These are phyloP conservation scores for Cystobasidiaceae sp. DNA, from an alignment of 1,284 basidiomycete species.

Conservation along the genomic window DNA sequence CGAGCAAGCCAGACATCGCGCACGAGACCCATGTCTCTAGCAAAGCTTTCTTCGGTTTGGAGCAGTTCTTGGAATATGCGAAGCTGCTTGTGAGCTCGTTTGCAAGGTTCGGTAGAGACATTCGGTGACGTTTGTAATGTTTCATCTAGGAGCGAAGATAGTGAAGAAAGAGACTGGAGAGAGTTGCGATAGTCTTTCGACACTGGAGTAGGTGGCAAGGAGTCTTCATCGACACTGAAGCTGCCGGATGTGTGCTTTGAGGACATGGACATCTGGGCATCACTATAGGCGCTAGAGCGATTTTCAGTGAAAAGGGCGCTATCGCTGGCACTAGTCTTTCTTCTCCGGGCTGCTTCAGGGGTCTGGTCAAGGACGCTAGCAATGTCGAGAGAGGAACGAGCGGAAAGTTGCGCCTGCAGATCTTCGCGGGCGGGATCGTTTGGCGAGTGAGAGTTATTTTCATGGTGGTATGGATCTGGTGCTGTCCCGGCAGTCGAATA, in stretches of 20 bases:
- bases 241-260: background rate
- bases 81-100: conserved; percentile 43
- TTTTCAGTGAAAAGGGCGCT: too few species aligned
- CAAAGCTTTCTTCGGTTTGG: conserved; percentile 47
- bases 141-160: background rate
- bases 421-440: too few species aligned
- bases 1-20: conserved; percentile 48
- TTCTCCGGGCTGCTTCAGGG: too few species aligned
- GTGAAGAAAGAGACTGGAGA: background rate
- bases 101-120: conserved; percentile 25
- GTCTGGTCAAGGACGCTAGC: too few species aligned
- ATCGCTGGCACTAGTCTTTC: too few species aligned
- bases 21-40: conserved; percentile 46
- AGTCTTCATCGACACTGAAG: background rate
- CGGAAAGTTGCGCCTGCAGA: too few species aligned
- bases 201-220: background rate
- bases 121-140: background rate
- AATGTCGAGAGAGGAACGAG: too few species aligned
- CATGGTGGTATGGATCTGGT: background rate
- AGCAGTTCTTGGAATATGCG: conserved; percentile 45
- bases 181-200: background rate
- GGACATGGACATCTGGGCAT: background rate
- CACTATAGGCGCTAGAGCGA: background rate
- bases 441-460: background rate
- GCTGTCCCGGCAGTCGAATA: conserved; percentile 10